phyloP scores from a whole-genome alignment of 768 basidiomycete genomes.

The Amylocystis lapponica region DNA sequence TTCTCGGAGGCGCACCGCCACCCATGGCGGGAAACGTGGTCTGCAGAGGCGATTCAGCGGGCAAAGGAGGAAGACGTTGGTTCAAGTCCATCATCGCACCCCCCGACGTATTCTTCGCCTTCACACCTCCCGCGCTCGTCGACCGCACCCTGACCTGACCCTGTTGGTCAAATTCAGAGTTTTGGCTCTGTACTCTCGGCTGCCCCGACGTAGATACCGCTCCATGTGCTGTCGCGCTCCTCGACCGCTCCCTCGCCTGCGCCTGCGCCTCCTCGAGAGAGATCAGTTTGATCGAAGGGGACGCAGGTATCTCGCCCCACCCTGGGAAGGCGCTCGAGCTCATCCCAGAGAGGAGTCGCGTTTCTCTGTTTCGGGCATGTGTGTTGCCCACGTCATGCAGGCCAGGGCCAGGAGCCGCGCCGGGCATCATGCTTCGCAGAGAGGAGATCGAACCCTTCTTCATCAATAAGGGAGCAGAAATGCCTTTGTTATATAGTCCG shows the following conservation, averaged over 20 bases:
- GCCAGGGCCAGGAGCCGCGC: background rate
- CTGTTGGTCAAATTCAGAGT: conserved; percentile 5
- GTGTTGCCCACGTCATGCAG: background rate
- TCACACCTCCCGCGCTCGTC: conserved; percentile 49
- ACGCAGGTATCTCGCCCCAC: conserved; percentile 41
- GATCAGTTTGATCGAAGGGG: conserved; percentile 60
- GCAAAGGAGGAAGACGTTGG: conserved; percentile 9
- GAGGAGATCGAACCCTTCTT: conserved; percentile 8
- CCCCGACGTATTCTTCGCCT: conserved; percentile 31
- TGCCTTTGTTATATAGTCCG: conserved; percentile 12
- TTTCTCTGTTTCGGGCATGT: background rate
- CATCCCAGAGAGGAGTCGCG: background rate
- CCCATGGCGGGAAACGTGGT: background rate
- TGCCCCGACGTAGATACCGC: conserved; percentile 13
- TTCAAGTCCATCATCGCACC: conserved; percentile 1
- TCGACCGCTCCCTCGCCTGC: conserved; percentile 47
- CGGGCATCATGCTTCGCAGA: conserved; percentile 4
- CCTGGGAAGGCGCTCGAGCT: conserved; percentile 30
- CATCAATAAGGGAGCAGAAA: conserved; percentile 18
- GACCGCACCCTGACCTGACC: conserved; percentile 46
- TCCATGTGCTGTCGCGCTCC: conserved; percentile 30
- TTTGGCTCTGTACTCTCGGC: conserved; percentile 18
- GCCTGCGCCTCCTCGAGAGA: conserved; percentile 77
- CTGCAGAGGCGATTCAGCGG: conserved; percentile 1
- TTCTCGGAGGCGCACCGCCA: conserved; percentile 31